Percentiles rank a stretch among this genome's conserved stretches.
Evolutionary conservation across 148 eudicot species (phyloP).

Genomic region (Oxyria digyna): DNA sequence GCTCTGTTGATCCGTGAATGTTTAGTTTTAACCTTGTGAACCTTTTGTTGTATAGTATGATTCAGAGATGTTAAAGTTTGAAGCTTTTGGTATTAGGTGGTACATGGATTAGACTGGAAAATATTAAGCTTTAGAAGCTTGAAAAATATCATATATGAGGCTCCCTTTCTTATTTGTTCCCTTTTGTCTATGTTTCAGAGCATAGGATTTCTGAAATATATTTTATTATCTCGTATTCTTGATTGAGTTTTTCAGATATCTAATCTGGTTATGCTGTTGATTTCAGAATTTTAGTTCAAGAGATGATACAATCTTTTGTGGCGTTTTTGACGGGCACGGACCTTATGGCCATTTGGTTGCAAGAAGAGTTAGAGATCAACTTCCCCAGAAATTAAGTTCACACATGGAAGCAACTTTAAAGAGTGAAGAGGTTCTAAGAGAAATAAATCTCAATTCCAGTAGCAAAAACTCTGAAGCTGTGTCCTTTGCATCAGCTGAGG

Average conservation of each 20-base stretch:
- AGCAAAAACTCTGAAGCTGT: slow-evolving; percentile 49
- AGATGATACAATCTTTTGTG: slow-evolving; percentile 73
- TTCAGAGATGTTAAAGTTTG: neutral
- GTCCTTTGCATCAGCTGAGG: slow-evolving; percentile 46
- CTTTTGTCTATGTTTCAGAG: neutral
- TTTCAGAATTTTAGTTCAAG: slow-evolving; percentile 79
- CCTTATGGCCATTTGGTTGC: slow-evolving; percentile 96
- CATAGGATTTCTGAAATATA: neutral
- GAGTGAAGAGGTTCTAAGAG: slow-evolving; percentile 54
- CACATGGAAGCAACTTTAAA: slow-evolving; percentile 58
- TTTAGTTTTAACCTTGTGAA: neutral
- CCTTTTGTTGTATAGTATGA: neutral
- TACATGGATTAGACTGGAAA: neutral
- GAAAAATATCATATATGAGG: neutral
- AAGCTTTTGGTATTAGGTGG: neutral
- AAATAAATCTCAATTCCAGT: slow-evolving; percentile 39
- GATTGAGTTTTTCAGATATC: neutral
- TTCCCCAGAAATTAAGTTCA: slow-evolving; percentile 68
- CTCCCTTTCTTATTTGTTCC: neutral
- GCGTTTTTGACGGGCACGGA: slow-evolving; percentile 94
- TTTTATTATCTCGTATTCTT: neutral
- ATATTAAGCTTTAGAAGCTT: neutral
- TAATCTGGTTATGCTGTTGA: neutral
- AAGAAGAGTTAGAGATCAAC: slow-evolving; percentile 76
- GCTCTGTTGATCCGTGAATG: neutral